Evolutionary conservation across 164 flowering plant species (phyloP).

Genomic region (Euptelea pleiosperma): DNA sequence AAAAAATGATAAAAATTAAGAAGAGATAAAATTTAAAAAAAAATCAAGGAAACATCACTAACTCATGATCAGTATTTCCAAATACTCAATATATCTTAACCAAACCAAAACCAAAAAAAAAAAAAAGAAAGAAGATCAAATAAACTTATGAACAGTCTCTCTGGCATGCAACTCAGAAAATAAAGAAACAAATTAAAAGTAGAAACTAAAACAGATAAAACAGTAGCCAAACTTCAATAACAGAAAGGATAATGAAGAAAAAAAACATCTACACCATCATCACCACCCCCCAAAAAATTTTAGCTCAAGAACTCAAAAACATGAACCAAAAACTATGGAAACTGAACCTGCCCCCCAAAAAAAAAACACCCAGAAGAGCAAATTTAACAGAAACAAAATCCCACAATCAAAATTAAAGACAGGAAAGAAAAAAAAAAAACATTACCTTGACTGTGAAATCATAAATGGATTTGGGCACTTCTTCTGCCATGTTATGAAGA

Average conservation of each 20-base stretch:
- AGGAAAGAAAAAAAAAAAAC: background rate
- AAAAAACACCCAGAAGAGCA: background rate
- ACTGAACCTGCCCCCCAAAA: too few species aligned
- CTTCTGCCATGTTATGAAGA: conserved; percentile 20
- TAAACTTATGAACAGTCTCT: background rate
- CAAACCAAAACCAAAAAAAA: too few species aligned
- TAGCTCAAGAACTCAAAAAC: background rate
- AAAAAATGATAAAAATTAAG: background rate
- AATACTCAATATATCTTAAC: too few species aligned
- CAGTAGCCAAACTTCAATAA: background rate
- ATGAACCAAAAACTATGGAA: too few species aligned
- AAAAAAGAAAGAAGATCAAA: background rate
- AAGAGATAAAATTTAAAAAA: background rate
- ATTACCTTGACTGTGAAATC: conserved; percentile 41
- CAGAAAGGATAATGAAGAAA: background rate
- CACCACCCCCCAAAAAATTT: too few species aligned
- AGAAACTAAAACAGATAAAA: background rate
- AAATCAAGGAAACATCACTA: background rate
- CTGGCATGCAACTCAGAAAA: background rate
- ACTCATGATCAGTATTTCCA: background rate
- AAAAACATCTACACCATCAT: too few species aligned
- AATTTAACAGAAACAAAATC: background rate
- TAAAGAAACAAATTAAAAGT: background rate
- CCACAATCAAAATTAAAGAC: background rate
- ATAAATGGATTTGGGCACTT: conserved; percentile 29